Evolutionary conservation across 176 grass and related monocot species (phyloP).

Genomic region (Microstegium vimineum): DNA sequence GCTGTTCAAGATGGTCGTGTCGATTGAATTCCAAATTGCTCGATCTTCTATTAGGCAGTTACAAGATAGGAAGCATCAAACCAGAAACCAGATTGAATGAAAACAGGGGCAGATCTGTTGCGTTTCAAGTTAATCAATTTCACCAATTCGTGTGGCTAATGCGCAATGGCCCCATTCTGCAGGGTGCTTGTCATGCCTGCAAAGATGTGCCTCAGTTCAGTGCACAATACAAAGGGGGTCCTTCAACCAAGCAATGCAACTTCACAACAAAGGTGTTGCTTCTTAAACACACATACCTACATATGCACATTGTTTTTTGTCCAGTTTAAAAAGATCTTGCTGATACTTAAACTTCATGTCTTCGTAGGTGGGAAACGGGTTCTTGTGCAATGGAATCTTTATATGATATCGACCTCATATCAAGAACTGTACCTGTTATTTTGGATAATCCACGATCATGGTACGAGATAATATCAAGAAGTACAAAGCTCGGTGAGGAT

Average conservation of each 20-base stretch:
- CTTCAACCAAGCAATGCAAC: conserved; percentile 42
- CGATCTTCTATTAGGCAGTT: neutral
- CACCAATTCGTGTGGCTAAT: neutral
- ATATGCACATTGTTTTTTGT: neutral
- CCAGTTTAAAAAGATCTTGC: neutral
- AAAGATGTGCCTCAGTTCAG: conserved; percentile 77
- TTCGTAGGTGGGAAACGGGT: conserved; percentile 57
- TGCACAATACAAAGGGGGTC: conserved; percentile 75
- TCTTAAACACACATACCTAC: conserved; percentile 7
- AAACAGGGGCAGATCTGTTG: neutral
- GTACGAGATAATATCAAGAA: conserved; percentile 68
- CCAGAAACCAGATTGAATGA: neutral
- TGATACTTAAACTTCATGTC: neutral
- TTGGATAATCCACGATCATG: conserved; percentile 74
- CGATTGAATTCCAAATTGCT: neutral
- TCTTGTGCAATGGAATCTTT: conserved; percentile 84
- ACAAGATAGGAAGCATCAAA: neutral
- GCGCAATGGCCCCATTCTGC: conserved; percentile 21
- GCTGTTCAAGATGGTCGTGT: neutral
- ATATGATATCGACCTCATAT: conserved; percentile 87
- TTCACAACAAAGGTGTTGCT: conserved; percentile 47
- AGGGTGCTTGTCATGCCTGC: conserved; percentile 92
- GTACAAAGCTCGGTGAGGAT: conserved; percentile 66
- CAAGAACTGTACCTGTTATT: conserved; percentile 65
- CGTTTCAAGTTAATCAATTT: neutral